Conservation (phyloP, 2,329 filamentous ascomycete species). For the Penicillium brasilianum region DNA sequence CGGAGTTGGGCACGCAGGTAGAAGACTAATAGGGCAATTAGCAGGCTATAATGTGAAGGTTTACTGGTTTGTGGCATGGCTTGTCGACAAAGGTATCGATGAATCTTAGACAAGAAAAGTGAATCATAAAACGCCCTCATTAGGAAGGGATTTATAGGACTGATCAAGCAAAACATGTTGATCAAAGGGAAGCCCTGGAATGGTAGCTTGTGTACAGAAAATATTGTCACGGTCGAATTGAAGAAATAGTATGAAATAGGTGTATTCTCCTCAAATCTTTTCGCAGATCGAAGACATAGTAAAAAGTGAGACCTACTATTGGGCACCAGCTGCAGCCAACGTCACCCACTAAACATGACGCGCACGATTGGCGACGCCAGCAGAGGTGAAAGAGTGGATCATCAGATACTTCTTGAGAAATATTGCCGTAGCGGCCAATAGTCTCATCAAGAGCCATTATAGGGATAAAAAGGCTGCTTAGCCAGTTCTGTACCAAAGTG, state of each 20-base stretch:
- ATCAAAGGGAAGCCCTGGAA: not conserved
- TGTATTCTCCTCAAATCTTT: not conserved
- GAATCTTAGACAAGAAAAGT: not conserved
- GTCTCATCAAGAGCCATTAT: slow-evolving; percentile 12
- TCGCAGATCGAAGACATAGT: not conserved
- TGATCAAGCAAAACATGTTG: not conserved
- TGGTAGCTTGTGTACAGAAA: not conserved
- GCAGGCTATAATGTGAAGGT: not conserved
- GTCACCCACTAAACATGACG: slow-evolving; percentile 39
- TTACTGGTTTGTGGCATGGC: not conserved
- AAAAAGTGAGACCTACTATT: slow-evolving; percentile 35
- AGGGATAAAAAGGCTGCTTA: slow-evolving; percentile 1
- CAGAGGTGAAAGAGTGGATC: slow-evolving; percentile 41
- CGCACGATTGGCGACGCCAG: slow-evolving; percentile 45
- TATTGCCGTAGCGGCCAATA: slow-evolving; percentile 8
- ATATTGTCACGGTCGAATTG: not conserved
- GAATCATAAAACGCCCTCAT: not conserved
- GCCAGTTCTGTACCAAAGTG: slow-evolving; percentile 14
- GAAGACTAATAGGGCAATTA: slow-evolving; percentile 36
- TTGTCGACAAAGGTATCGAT: not conserved
- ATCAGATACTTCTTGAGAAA: slow-evolving; percentile 13
- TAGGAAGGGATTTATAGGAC: not conserved
- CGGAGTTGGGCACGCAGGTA: slow-evolving; percentile 46
- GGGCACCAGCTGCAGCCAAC: slow-evolving; percentile 47
- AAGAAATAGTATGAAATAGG: not conserved